phyloP scores from a whole-genome alignment of 2,329 filamentous ascomycete species.

The Seiridium unicorne region DNA sequence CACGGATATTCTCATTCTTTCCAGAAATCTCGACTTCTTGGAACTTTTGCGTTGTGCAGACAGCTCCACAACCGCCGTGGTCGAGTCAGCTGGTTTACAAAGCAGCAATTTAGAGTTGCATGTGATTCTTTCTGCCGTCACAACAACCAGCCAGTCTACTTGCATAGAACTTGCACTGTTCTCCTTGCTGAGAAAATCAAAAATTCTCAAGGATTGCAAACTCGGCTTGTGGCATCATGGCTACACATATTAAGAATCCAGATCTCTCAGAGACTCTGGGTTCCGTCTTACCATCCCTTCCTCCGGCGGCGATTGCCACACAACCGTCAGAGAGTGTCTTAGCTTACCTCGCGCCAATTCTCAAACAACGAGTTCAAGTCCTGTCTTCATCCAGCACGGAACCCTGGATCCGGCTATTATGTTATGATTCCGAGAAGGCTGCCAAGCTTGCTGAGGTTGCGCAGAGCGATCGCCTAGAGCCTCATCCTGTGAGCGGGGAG shows the following conservation, averaged over 20 bases:
- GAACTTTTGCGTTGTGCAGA: neutral
- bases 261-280: constrained; percentile 48
- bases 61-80: neutral
- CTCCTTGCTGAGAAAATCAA: too few relatives aligned
- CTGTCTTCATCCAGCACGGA: constrained; percentile 58
- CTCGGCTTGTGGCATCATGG: constrained; percentile 8
- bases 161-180: neutral
- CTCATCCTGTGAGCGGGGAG: constrained; percentile 79
- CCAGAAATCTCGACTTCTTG: too few relatives aligned
- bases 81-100: neutral
- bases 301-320: constrained; percentile 56
- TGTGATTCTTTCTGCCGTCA: neutral
- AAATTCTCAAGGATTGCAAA: too few relatives aligned
- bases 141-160: neutral
- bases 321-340: constrained; percentile 56
- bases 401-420: constrained; percentile 72
- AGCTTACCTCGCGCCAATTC: constrained; percentile 62
- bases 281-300: constrained; percentile 58
- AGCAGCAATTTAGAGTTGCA: neutral
- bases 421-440: constrained; percentile 60
- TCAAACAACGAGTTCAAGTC: constrained; percentile 65
- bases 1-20: too few relatives aligned
- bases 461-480: constrained; percentile 64
- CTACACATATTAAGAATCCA: constrained; percentile 37
- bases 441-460: constrained; percentile 61